These are phyloP conservation scores for Dictyostelium firmibasis DNA, from an alignment of 78 protist genomes.

Conservation along the genomic window DNA sequence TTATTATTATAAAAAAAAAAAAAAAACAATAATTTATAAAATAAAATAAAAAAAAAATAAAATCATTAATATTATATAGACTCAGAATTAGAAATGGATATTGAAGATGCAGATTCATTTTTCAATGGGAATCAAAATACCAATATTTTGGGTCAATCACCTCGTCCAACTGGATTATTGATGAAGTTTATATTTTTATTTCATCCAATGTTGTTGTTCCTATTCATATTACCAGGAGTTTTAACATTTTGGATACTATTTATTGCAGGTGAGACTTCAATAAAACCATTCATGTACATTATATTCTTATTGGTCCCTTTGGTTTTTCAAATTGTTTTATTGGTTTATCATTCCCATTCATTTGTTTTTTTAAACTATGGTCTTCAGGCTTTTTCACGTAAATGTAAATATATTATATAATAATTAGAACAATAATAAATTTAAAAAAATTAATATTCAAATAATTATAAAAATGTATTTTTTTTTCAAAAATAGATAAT, in stretches of 20 bases:
- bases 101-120: constrained; percentile 8
- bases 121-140: not conserved
- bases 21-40: too few relatives aligned
- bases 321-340: constrained; percentile 42
- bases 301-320: constrained; percentile 36
- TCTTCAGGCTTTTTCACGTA: constrained; percentile 57
- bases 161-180: constrained; percentile 43
- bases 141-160: constrained; percentile 39
- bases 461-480: not conserved
- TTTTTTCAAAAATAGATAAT: not conserved
- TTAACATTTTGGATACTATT: constrained; percentile 68
- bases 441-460: not conserved
- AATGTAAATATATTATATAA: constrained; percentile 5
- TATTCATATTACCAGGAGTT: constrained; percentile 44
- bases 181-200: constrained; percentile 70
- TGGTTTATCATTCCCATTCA: constrained; percentile 59
- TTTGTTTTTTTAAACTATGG: constrained; percentile 61
- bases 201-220: constrained; percentile 39
- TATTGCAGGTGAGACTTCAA: constrained; percentile 34
- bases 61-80: not conserved
- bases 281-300: constrained; percentile 57
- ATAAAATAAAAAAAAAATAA: too few relatives aligned
- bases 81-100: constrained; percentile 2
- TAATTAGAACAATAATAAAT: not conserved
- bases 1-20: not conserved